phyloP scores from a whole-genome alignment of 2,329 filamentous ascomycete genomes.

The Aspergillus glaucus region DNA sequence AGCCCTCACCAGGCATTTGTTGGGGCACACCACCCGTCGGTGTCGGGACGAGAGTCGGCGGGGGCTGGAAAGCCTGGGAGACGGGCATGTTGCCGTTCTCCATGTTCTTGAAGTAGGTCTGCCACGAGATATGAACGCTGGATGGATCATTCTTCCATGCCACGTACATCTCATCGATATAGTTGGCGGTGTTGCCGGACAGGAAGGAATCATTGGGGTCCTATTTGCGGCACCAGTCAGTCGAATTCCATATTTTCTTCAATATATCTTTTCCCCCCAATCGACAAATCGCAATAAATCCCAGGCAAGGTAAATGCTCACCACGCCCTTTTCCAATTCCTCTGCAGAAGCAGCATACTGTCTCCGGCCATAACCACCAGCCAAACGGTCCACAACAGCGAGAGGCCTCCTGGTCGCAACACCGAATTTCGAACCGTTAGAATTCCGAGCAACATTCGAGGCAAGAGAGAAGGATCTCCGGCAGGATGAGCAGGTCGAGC shows the following conservation, averaged over 20 bases:
- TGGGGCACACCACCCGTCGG: constrained; percentile 71
- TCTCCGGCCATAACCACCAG: constrained; percentile 40
- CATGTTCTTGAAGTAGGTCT: constrained; percentile 99
- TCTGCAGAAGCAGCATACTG: constrained; percentile 55
- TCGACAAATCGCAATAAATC: neutral
- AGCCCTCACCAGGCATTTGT: constrained; percentile 62
- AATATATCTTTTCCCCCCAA: neutral
- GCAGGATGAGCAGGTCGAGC: constrained; percentile 26
- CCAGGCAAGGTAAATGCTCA: constrained; percentile 32
- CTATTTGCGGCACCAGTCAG: constrained; percentile 32
- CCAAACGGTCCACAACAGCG: constrained; percentile 33
- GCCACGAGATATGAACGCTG: constrained; percentile 97
- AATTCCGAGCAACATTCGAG: constrained; percentile 21
- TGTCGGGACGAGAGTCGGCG: constrained; percentile 80
- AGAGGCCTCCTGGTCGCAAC: constrained; percentile 37
- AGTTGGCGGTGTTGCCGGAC: constrained; percentile 93
- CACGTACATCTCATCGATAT: constrained; percentile 99
- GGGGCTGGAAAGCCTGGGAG: constrained; percentile 92
- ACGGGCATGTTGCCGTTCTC: constrained; percentile 97
- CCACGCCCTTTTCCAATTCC: constrained; percentile 56
- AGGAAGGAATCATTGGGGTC: constrained; percentile 95
- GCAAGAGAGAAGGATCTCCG: constrained; percentile 29
- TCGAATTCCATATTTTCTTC: constrained; percentile 8
- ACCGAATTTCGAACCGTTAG: constrained; percentile 29
- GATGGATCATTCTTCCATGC: constrained; percentile 91